These are phyloP conservation scores for Gossypium davidsonii DNA, from an alignment of 441 rosid species.

Conservation along the genomic window DNA sequence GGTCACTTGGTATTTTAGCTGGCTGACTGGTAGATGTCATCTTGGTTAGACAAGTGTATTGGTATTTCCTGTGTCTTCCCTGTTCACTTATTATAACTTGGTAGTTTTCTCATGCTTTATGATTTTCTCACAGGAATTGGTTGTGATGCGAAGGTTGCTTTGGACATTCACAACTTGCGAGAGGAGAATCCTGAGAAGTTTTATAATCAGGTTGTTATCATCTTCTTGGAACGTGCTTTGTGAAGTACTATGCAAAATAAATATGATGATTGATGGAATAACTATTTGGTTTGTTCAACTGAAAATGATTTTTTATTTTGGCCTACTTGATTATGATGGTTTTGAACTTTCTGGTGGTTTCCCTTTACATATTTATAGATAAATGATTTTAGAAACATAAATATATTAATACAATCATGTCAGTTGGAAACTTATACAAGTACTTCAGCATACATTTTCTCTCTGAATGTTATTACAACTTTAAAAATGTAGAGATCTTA, in stretches of 20 bases:
- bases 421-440: not conserved
- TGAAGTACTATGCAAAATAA: constrained; percentile 13
- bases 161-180: constrained; percentile 88
- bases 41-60: not conserved
- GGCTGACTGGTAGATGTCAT: not conserved
- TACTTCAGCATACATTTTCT: not conserved
- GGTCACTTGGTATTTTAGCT: not conserved
- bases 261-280: not conserved
- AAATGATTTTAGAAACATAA: not conserved
- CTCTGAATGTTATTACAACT: not conserved
- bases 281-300: not conserved
- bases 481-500: not conserved
- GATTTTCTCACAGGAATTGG: constrained; percentile 62
- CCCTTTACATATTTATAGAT: not conserved
- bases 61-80: not conserved
- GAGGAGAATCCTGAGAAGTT: constrained; percentile 95
- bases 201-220: constrained; percentile 63
- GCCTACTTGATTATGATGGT: not conserved
- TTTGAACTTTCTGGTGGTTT: not conserved
- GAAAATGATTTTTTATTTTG: not conserved
- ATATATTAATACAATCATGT: not conserved
- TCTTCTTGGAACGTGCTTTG: constrained; percentile 4
- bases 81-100: not conserved
- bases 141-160: constrained; percentile 96
- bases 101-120: constrained; percentile 3